Base-by-base conservation (phyloP, 2,329 filamentous ascomycete genomes). In the Helotiales sp. region DNA sequence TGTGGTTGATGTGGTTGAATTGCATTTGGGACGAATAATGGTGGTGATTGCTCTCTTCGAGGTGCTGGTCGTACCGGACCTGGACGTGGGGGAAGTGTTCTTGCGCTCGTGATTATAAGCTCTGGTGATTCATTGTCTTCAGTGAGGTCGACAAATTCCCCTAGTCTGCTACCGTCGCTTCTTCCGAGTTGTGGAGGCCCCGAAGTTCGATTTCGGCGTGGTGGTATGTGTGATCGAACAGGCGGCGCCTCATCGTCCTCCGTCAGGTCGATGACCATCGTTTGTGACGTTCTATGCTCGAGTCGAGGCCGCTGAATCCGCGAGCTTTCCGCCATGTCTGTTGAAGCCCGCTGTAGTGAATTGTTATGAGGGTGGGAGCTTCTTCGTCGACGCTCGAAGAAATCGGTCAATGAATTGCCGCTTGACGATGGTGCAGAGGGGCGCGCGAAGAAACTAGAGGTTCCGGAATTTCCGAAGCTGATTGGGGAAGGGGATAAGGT, bases 121-220 rank as follows among this genome's bases (percentile, higher is more conserved):
- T 74, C 71, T 24, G 63, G 52, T 13, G 75, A 73, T 10, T 72
- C 71, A 6, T 73, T 74, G 57, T 83, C 80, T 25, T 71, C 71
- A 2, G 81, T 84, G 9, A 84, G 74, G 64, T 84, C 82, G 53
- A 84, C 82, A 27, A 83, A 70, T 17, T 66, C 60, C n/a, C 52
- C 60, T 10, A 69, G 24, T 7, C 53, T 58, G 17, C 60, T 33
- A 22, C 62, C 60, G 62, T 70, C 66, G 52, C 63, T 69, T 57
- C 69, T 62, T n/a, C 61, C 67, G 24, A 70, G 59, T 25, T 63
- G 65, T 51, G 67, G 65, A 36, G 65, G 68, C 52, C 63, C 58
- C 19, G 60, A 61, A 6, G 60, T 55, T 34, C 51, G 59, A 33
- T 29, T 57, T 30, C 62, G 42, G n/a, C n/a, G n/a, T n/a, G n/a